These are phyloP conservation scores for Trametes versicolor DNA, from an alignment of 1,284 basidiomycete species.

Conservation along the genomic window DNA sequence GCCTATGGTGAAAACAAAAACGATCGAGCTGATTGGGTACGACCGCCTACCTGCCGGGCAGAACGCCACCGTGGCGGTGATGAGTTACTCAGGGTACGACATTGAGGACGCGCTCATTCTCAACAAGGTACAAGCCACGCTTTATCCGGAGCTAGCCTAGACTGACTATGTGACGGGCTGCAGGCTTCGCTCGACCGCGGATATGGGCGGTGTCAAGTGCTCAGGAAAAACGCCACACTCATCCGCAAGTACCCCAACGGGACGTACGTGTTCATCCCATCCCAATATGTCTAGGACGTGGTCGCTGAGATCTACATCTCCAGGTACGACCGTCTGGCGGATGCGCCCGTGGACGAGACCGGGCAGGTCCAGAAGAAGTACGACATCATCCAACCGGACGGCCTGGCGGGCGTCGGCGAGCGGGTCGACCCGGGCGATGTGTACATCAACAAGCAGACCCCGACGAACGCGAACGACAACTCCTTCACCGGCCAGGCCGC, in stretches of 20 bases:
- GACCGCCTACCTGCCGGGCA: slow-evolving; percentile 97
- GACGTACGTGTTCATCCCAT: slow-evolving; percentile 71
- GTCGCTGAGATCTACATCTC: slow-evolving; percentile 4
- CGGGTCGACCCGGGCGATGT: slow-evolving; percentile 94
- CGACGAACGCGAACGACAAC: slow-evolving; percentile 90
- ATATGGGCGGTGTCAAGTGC: slow-evolving; percentile 97
- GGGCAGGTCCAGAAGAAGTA: slow-evolving; percentile 85
- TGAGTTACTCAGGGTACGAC: slow-evolving; percentile 99
- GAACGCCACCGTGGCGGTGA: slow-evolving; percentile 98
- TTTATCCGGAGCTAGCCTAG: slow-evolving; percentile 6
- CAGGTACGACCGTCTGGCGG: slow-evolving; percentile 93
- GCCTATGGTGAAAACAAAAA: slow-evolving; percentile 99
- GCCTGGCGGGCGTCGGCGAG: slow-evolving; percentile 95
- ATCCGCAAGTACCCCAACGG: slow-evolving; percentile 98
- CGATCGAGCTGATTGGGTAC: slow-evolving; percentile 97
- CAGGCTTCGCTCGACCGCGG: slow-evolving; percentile 95
- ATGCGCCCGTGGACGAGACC: slow-evolving; percentile 88
- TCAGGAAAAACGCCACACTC: slow-evolving; percentile 95
- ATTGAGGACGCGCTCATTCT: slow-evolving; percentile 99
- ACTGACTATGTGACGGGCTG: slow-evolving; percentile 22
- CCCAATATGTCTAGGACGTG: slow-evolving; percentile 14
- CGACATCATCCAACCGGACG: slow-evolving; percentile 92
- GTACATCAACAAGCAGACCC: slow-evolving; percentile 97
- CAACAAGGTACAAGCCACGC: slow-evolving; percentile 74
- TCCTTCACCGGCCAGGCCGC: slow-evolving; percentile 83